Conservation (phyloP, 805 yeast genomes). For the Brettanomyces naardenensis region DNA sequence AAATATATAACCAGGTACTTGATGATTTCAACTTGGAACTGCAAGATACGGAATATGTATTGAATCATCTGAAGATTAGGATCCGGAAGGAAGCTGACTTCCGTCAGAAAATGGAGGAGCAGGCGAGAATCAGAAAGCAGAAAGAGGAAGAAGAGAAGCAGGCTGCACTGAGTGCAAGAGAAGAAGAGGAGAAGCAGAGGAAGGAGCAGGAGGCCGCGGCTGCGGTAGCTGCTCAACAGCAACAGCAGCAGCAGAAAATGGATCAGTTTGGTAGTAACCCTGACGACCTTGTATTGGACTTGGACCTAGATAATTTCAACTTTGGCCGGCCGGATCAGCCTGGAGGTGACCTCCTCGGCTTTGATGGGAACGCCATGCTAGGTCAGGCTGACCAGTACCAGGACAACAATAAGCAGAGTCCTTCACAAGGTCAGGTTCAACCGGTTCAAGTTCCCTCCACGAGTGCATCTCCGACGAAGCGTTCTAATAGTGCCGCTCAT, state of each 20-base stretch:
- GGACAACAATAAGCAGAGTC: too few relatives aligned
- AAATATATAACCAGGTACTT: constrained; percentile 21
- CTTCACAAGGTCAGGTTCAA: too few relatives aligned
- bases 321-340: constrained; percentile 11
- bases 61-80: constrained; percentile 21
- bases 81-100: constrained; percentile 20
- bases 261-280: constrained; percentile 6
- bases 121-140: constrained; percentile 13
- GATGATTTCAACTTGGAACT: constrained; percentile 23
- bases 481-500: too few relatives aligned
- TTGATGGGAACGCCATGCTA: too few relatives aligned
- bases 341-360: not conserved
- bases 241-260: not conserved
- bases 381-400: too few relatives aligned
- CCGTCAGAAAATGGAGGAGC: constrained; percentile 15
- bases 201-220: constrained; percentile 5
- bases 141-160: constrained; percentile 14
- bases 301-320: constrained; percentile 22
- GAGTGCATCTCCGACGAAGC: too few relatives aligned
- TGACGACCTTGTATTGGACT: constrained; percentile 21
- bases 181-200: constrained; percentile 6
- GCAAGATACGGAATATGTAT: constrained; percentile 21
- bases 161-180: constrained; percentile 2
- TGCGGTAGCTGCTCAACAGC: constrained; percentile 3
- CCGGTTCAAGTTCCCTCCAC: too few relatives aligned